Percentiles rank a stretch among this genome's conserved stretches.
These are phyloP conservation scores for Zoysia matrella DNA, from an alignment of 202 grass and related monocot species.

Conservation along the genomic window DNA sequence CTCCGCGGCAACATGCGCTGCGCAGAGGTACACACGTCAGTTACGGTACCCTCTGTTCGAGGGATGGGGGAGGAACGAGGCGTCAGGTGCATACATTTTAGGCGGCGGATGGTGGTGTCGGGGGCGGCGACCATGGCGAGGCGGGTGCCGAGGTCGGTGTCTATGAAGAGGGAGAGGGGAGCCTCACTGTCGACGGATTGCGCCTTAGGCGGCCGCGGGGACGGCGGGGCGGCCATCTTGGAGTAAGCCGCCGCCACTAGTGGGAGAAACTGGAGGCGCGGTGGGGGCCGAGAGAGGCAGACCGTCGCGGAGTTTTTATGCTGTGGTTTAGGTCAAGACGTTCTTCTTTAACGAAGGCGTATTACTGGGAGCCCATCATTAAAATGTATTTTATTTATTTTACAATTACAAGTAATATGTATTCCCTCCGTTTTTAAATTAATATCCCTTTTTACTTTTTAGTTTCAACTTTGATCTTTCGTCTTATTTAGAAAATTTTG, in stretches of 20 bases:
- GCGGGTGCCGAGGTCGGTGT: slow-evolving; percentile 63
- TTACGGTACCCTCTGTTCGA: background rate
- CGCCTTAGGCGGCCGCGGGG: slow-evolving; percentile 20
- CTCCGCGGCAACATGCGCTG: slow-evolving; percentile 55
- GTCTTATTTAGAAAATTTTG: too few species aligned
- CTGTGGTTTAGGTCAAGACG: slow-evolving; percentile 15
- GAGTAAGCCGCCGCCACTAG: slow-evolving; percentile 3
- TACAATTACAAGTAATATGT: too few species aligned
- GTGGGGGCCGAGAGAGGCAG: background rate
- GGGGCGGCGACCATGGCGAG: slow-evolving; percentile 51
- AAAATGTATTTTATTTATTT: too few species aligned
- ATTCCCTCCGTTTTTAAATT: too few species aligned
- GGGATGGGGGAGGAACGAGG: background rate
- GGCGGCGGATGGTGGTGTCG: slow-evolving; percentile 50
- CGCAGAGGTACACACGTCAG: slow-evolving; percentile 28
- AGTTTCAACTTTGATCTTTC: too few species aligned
- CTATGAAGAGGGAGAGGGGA: slow-evolving; percentile 50
- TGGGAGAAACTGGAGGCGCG: background rate
- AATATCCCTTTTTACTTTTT: too few species aligned
- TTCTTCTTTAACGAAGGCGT: background rate
- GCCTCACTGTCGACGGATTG: background rate
- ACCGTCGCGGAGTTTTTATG: slow-evolving; percentile 27
- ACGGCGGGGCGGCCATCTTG: slow-evolving; percentile 33
- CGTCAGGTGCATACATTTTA: slow-evolving; percentile 61
- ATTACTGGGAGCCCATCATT: background rate